Evolutionary conservation across 192 early-diverging fungal species (phyloP).

Genomic region (Entrophospora sp.): DNA sequence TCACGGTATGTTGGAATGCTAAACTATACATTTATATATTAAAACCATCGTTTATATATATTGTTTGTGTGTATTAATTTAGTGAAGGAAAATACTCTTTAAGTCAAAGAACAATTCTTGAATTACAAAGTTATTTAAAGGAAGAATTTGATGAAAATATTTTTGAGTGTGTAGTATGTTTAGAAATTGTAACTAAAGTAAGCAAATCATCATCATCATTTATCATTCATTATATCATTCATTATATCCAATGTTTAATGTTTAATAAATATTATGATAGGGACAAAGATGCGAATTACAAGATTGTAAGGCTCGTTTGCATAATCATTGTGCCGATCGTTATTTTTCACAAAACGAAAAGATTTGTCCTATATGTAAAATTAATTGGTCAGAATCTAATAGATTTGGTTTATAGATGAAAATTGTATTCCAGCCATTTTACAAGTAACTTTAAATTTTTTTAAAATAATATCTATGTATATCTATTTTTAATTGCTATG

Average conservation of each 20-base stretch:
- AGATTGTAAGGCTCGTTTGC: constrained; percentile 41
- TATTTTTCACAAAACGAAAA: constrained; percentile 29
- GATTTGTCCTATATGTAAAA: constrained; percentile 27
- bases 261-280: background rate
- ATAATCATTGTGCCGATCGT: constrained; percentile 43
- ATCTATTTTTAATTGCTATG: too few species aligned
- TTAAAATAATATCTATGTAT: too few species aligned
- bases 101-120: constrained; percentile 45
- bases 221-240: background rate
- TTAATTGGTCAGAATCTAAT: constrained; percentile 20
- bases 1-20: constrained; percentile 22
- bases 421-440: too few species aligned
- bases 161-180: constrained; percentile 56
- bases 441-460: too few species aligned
- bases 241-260: background rate
- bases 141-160: constrained; percentile 52
- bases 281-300: constrained; percentile 36
- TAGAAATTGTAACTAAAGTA: constrained; percentile 53
- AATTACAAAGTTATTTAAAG: constrained; percentile 53
- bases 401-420: too few species aligned
- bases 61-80: too few species aligned
- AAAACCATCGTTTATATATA: too few species aligned
- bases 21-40: too few species aligned
- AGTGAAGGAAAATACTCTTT: constrained; percentile 47
- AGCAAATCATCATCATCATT: constrained; percentile 14